These are phyloP conservation scores for Trichoderma koningii DNA, from an alignment of 2,329 filamentous ascomycete species.

Conservation along the genomic window DNA sequence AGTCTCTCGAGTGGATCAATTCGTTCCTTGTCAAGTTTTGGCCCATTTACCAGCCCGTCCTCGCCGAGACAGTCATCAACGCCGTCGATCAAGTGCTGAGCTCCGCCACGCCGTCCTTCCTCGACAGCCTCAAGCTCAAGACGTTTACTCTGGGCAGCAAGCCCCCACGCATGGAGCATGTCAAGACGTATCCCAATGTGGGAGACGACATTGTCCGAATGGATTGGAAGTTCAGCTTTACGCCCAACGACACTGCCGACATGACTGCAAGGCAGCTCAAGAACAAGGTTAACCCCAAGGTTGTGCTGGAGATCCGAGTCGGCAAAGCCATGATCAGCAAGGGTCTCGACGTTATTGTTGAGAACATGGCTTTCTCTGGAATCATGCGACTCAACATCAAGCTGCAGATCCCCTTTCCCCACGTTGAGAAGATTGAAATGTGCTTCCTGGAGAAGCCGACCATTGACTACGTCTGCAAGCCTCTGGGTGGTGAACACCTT, in stretches of 20 bases:
- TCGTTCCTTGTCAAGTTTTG: constrained; percentile 98
- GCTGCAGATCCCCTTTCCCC: constrained; percentile 92
- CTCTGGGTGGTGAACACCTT: constrained; percentile 89
- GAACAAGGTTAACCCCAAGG: constrained; percentile 95
- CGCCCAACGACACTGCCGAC: constrained; percentile 88
- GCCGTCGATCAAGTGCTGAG: constrained; percentile 96
- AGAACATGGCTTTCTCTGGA: constrained; percentile 95
- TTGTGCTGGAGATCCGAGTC: constrained; percentile 90
- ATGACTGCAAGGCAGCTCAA: constrained; percentile 87
- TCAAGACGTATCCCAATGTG: constrained; percentile 95
- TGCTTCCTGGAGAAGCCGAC: constrained; percentile 87
- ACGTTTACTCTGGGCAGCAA: constrained; percentile 94
- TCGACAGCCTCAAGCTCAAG: constrained; percentile 91
- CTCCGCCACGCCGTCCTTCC: constrained; percentile 84
- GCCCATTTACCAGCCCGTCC: constrained; percentile 95
- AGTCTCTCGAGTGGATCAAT: constrained; percentile 98
- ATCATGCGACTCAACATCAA: constrained; percentile 98
- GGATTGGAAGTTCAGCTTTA: constrained; percentile 99
- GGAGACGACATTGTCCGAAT: constrained; percentile 96
- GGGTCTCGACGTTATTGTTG: constrained; percentile 93
- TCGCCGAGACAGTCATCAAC: constrained; percentile 88
- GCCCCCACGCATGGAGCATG: constrained; percentile 92
- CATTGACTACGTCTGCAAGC: constrained; percentile 98
- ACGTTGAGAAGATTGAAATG: constrained; percentile 92
- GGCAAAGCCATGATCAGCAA: constrained; percentile 98